phyloP scores from a whole-genome alignment of 108 stramenopile species.

The Skeletonema tropicum region DNA sequence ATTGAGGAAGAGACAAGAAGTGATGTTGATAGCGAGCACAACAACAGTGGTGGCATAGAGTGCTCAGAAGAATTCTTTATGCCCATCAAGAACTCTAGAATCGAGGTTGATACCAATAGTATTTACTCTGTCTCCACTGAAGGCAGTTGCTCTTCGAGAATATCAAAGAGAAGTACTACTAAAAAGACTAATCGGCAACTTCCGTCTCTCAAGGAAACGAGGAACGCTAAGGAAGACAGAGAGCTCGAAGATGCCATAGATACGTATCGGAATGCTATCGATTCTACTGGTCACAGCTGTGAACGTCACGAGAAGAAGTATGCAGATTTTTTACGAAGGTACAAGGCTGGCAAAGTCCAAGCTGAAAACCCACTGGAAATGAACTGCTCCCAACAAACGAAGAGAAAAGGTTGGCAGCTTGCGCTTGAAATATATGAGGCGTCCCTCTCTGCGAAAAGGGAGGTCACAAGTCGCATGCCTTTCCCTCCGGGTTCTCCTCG shows the following conservation, averaged over 20 bases:
- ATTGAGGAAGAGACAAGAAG: slow-evolving; percentile 16
- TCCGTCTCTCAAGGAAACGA: slow-evolving; percentile 29
- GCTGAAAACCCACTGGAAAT: slow-evolving; percentile 13
- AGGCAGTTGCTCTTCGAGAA: background rate
- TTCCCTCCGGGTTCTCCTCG: slow-evolving; percentile 34
- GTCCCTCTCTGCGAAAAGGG: slow-evolving; percentile 55
- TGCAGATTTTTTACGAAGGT: slow-evolving; percentile 56
- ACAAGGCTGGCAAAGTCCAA: slow-evolving; percentile 45
- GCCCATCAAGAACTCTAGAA: slow-evolving; percentile 6
- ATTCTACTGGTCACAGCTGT: slow-evolving; percentile 37
- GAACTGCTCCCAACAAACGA: slow-evolving; percentile 7
- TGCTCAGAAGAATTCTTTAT: background rate
- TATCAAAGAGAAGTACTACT: slow-evolving; percentile 13
- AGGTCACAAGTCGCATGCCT: slow-evolving; percentile 9
- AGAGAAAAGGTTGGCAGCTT: slow-evolving; percentile 60
- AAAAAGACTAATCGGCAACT: slow-evolving; percentile 57
- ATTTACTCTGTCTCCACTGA: background rate
- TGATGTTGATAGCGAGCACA: slow-evolving; percentile 10
- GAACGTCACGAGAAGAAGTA: slow-evolving; percentile 66
- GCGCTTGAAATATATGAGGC: slow-evolving; percentile 68
- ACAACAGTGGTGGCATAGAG: background rate
- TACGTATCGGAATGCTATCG: slow-evolving; percentile 56
- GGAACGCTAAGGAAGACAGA: slow-evolving; percentile 32
- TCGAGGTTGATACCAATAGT: slow-evolving; percentile 13
- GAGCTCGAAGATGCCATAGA: slow-evolving; percentile 70